These are phyloP conservation scores for Phialophora chinensis DNA, from an alignment of 2,329 filamentous ascomycete genomes.

Conservation along the genomic window DNA sequence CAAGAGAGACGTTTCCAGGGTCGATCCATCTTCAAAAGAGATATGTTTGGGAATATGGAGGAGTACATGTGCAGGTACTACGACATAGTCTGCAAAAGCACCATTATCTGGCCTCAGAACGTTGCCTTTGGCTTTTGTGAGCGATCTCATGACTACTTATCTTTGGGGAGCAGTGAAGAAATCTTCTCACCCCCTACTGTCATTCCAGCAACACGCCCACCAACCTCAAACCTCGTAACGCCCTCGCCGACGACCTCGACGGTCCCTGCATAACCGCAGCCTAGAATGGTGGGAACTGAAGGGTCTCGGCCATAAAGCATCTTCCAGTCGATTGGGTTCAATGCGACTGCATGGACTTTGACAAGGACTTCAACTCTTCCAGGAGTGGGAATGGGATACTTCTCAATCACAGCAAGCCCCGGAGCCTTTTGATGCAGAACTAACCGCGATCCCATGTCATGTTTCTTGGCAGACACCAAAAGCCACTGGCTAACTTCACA, in stretches of 20 bases:
- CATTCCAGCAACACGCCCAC: background rate
- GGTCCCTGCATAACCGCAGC: constrained; percentile 6
- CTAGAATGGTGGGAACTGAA: background rate
- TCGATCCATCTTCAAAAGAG: constrained; percentile 11
- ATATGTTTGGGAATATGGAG: background rate
- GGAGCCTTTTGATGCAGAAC: background rate
- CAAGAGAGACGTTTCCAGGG: constrained; percentile 1
- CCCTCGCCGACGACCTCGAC: background rate
- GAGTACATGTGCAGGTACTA: background rate
- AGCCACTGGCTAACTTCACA: no score
- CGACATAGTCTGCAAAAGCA: background rate
- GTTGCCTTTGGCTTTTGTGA: background rate
- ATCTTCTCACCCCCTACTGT: background rate
- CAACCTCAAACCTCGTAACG: background rate
- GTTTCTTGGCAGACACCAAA: background rate
- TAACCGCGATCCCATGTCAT: background rate
- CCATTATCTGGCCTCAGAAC: background rate
- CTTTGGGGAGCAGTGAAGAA: no score
- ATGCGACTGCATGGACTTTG: background rate
- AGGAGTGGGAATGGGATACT: constrained; percentile 3
- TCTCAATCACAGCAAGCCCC: background rate
- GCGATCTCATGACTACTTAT: no score
- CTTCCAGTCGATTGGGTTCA: constrained; percentile 12
- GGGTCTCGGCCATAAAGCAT: constrained; percentile 11
- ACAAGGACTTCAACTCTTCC: background rate